Percentiles rank a stretch among this genome's conserved stretches.
Conservation (phyloP, 1,284 basidiomycete genomes). For the Schizophyllum amplum region DNA sequence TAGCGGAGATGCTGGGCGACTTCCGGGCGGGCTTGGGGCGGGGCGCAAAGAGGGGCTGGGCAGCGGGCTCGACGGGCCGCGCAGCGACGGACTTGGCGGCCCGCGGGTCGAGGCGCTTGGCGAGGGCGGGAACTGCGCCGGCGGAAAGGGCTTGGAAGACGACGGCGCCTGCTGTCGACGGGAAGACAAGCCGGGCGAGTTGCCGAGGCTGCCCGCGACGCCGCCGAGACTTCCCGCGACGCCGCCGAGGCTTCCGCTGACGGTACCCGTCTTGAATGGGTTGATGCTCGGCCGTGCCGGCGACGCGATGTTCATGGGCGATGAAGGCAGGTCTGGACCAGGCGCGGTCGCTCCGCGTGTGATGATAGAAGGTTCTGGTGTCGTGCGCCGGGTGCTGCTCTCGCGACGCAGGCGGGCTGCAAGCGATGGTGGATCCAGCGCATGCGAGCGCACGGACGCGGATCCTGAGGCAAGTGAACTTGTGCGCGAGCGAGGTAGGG, state of each 20-base stretch:
- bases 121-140: neutral
- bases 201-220: neutral
- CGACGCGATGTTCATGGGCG: neutral
- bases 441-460: neutral
- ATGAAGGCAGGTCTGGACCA: neutral
- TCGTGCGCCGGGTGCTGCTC: neutral
- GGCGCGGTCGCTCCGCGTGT: neutral
- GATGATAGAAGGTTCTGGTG: neutral
- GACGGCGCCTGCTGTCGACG: neutral
- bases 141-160: neutral
- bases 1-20: neutral
- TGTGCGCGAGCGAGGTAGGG: neutral
- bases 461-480: neutral
- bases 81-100: neutral
- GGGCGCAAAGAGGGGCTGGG: neutral
- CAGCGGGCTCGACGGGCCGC: neutral
- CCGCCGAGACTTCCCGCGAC: neutral
- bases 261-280: conserved; percentile 14
- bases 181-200: neutral
- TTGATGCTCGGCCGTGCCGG: conserved; percentile 6
- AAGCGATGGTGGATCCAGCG: neutral
- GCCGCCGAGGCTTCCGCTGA: neutral
- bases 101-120: neutral
- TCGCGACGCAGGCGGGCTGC: neutral
- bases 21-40: neutral